Conservation (phyloP, 2,329 filamentous ascomycete species). For the Fusarium proliferatum region DNA sequence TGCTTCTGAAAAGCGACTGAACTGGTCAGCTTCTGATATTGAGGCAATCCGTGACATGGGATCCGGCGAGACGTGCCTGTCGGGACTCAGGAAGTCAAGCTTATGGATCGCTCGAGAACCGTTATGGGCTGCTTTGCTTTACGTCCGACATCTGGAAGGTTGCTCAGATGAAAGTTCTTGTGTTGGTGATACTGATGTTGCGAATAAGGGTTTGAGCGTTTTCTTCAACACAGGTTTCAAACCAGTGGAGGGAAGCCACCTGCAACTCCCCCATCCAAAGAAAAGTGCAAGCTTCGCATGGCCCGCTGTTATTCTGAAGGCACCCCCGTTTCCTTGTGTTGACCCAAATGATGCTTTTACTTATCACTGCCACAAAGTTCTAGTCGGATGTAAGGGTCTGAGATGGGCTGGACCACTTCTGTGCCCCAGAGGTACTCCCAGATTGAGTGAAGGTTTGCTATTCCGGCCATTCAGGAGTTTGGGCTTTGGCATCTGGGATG, state of each 20-base stretch:
- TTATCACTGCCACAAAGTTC: conserved; percentile 7
- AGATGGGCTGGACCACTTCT: conserved; percentile 11
- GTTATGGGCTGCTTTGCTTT: conserved; percentile 13
- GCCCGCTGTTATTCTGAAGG: background rate
- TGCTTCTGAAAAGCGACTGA: conserved; percentile 5
- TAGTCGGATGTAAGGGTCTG: conserved; percentile 5
- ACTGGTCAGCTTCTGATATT: conserved; percentile 9
- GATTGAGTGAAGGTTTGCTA: conserved; percentile 10
- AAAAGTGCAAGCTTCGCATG: background rate
- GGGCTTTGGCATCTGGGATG: conserved; percentile 28
- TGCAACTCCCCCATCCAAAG: background rate
- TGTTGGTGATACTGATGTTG: conserved; percentile 11
- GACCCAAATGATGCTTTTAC: background rate
- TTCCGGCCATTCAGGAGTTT: conserved; percentile 26
- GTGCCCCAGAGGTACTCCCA: background rate
- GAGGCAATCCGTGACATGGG: conserved; percentile 17
- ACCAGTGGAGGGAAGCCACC: background rate
- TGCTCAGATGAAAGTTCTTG: background rate
- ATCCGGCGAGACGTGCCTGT: background rate
- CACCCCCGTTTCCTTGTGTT: background rate
- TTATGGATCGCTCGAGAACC: conserved; percentile 10
- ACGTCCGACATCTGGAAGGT: conserved; percentile 9
- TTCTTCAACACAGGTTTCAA: conserved; percentile 22
- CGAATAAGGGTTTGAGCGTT: background rate
- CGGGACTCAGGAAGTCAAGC: background rate